Evolutionary conservation across 23 red algal genomes (phyloP), one percentile per base, ranked within the genome.

Genomic region (Cyanidium caldarium): DNA sequence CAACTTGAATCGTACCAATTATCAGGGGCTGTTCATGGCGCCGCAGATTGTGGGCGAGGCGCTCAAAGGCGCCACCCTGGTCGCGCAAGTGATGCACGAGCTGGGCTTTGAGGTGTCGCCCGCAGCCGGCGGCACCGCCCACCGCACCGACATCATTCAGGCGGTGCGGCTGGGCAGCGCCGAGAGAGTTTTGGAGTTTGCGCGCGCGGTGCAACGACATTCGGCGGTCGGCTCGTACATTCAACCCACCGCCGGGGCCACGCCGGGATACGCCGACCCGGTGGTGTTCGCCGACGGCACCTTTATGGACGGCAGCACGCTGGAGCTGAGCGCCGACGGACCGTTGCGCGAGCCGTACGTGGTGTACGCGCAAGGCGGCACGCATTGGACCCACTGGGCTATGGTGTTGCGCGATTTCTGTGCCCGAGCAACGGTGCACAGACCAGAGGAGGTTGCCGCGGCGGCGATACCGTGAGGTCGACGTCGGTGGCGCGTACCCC

Each of bases 261-360:
- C 80, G 40, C 42, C 66, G 2, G 81, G 87, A 33, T 94, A 94
- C 41, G 87, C 35, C 17, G 81, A 85, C 57, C 34, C 69, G 65
- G 85, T 89, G 39, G 45, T 80, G 28, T 94, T 94, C 67, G 87
- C 87, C 36, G 69, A 81, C 37, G 75, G 87, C 31, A 86, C 74
- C 1, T 94, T 94, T 66, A 75, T 94, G 14, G 87, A 94, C 39
- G 87, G 87, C 19, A 72, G 81, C 65, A 94, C 87, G n/a, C 41
- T 78, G 33, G 87, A 86, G 68, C 58, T 94, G 21, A 75, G 65
- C 29, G 87, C 87, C 31, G 87, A 86, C 68, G 87, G 67, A 1
- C 81, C 87, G 2, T 23, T 86, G 40, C 76, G 77, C 17, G 51
- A 66, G 72, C 87, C 87, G 43, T 94, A 70, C 58, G 67, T 76